Base-by-base conservation (phyloP, 2,329 filamentous ascomycete species). In the Fusarium sp. region DNA sequence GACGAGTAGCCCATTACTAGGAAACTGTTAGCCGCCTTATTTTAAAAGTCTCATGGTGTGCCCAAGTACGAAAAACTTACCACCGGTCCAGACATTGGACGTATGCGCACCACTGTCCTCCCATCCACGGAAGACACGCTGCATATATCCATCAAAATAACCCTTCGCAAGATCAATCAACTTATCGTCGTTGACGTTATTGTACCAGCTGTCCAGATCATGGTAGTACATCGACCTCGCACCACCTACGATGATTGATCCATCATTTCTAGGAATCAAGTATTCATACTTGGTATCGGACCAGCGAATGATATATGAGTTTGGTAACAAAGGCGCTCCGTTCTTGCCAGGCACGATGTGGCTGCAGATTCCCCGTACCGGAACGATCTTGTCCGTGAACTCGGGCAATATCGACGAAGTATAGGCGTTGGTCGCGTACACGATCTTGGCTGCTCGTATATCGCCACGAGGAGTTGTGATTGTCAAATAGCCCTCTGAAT, bases 141-240 rank as follows among this genome's bases (percentile, higher is more conserved):
- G 81, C 80, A 86, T 86, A 54, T 83, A 84, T 0, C 77, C 77
- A 30, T 82, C 77, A 63, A 84, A 87, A 65, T 86, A 53, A 0
- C 15, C 10, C n/a, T 37, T 57, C 0, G 55, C 55, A 23, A 37
- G 36, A 0, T 57, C 55, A 8, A 57, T 57, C 2, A 57, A 16
- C 6, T 42, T 9, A 12, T 57, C 38, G 8, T 57, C 55, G 15
- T 57, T 44, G 13, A 31, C 38, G 2, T 57, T 57, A 10, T 57
- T 37, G 3, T 57, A 57, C 55, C 55, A 57, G 13, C 37, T 54
- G 0, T 18, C 6, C 2, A 57, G 23, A 37, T 57, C 47, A 20
- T 57, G 55, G 8, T 57, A 57, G 15, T 57, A 57, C 11, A 34
- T 2, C 0, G 47, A 54, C 8, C 55, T 31, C 4, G 55, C 55